Evolutionary conservation across 31 red algal species (phyloP).

Genomic region (Odonthalia washingtoniensis): DNA sequence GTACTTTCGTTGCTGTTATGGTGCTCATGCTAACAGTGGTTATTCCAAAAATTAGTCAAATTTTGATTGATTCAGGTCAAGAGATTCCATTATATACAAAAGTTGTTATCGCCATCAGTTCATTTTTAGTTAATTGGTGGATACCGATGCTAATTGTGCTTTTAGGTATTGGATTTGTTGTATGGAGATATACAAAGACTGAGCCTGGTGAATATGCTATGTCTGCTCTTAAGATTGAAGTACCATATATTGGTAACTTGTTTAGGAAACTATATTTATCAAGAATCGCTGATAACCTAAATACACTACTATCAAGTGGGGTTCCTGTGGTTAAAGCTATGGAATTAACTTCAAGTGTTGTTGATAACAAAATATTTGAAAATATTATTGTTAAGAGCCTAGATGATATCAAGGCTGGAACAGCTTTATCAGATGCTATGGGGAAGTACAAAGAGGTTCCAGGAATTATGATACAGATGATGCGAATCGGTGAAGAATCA

Average conservation of each 20-base stretch:
- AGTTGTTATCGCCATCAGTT: conserved; percentile 4
- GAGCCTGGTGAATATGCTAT: neutral
- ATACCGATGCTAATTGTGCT: neutral
- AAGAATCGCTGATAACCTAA: conserved; percentile 8
- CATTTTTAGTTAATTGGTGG: conserved; percentile 12
- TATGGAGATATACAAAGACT: conserved; percentile 9
- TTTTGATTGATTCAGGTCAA: conserved; percentile 21
- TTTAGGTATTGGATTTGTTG: neutral
- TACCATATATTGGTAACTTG: conserved; percentile 18
- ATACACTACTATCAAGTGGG: neutral
- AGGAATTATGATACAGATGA: conserved; percentile 11
- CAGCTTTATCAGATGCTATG: conserved; percentile 4
- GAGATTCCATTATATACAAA: conserved; percentile 22
- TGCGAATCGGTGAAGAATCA: conserved; percentile 28
- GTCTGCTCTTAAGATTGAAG: neutral
- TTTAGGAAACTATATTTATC: conserved; percentile 5
- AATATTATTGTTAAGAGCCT: neutral
- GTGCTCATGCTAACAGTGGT: conserved; percentile 7
- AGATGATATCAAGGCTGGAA: neutral
- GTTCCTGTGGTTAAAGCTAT: conserved; percentile 16
- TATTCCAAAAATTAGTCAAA: conserved; percentile 18
- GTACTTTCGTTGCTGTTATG: conserved; percentile 9
- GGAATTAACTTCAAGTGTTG: neutral
- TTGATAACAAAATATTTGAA: conserved; percentile 32
- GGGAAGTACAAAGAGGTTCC: conserved; percentile 7